Evolutionary conservation across 306 rosid genomes (phyloP).

Genomic region (Glycine tomentella): DNA sequence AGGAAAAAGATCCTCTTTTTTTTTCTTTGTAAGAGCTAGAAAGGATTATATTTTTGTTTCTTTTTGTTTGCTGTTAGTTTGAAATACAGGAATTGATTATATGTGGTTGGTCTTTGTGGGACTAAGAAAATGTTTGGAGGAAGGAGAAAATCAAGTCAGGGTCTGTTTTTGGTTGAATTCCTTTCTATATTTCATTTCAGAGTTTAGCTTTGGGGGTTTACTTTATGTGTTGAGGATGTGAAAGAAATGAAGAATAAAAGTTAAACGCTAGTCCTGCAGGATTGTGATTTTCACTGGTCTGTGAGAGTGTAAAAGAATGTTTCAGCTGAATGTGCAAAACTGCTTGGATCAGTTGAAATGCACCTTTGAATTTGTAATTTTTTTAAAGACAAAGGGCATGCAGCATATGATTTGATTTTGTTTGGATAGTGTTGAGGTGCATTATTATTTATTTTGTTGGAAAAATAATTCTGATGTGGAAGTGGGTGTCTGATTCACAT

Average conservation of each 20-base stretch:
- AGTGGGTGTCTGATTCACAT: background rate
- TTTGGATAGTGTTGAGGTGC: background rate
- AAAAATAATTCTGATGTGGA: slow-evolving; percentile 21
- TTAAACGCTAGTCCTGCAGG: background rate
- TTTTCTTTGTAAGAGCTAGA: background rate
- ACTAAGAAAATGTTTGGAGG: slow-evolving; percentile 14
- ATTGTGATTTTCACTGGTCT: background rate
- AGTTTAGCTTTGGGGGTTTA: slow-evolving; percentile 4
- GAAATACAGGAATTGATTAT: background rate
- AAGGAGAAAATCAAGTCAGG: background rate
- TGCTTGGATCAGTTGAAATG: slow-evolving; percentile 6
- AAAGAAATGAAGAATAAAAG: background rate
- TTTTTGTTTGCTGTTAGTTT: background rate
- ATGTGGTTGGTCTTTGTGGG: background rate
- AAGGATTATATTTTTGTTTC: background rate
- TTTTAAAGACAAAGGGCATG: background rate
- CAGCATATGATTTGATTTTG: slow-evolving; percentile 3
- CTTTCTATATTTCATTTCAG: background rate
- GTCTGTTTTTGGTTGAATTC: background rate
- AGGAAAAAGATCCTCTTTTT: background rate
- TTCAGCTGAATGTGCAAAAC: background rate
- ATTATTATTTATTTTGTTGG: slow-evolving; percentile 4
- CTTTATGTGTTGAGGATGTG: background rate
- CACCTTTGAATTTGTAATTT: background rate
- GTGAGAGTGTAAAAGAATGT: slow-evolving; percentile 6